These are phyloP conservation scores for Cystobasidium slooffiae DNA, from an alignment of 1,284 basidiomycete genomes.

Conservation along the genomic window DNA sequence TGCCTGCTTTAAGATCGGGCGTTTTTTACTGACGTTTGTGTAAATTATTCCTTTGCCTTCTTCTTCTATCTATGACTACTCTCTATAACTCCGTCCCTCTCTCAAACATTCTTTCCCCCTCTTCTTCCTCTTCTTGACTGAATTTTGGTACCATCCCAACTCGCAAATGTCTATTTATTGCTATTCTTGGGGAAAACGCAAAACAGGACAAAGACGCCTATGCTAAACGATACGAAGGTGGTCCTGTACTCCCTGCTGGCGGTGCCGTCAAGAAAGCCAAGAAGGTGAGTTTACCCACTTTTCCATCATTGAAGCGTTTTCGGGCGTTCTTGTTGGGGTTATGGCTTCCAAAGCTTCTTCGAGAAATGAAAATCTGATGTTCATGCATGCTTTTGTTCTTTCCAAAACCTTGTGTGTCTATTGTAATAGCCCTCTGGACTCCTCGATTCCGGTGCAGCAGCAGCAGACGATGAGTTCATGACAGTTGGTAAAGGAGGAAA, in stretches of 20 bases:
- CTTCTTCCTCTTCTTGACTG: too few species aligned
- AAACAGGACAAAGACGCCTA: constrained; percentile 84
- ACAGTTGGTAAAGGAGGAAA: constrained; percentile 92
- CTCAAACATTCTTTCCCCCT: too few species aligned
- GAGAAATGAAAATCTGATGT: background rate
- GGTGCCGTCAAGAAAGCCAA: constrained; percentile 59
- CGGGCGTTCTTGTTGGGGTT: too few species aligned
- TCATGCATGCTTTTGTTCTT: background rate
- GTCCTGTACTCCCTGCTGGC: constrained; percentile 58
- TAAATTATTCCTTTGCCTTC: background rate
- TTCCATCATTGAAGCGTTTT: too few species aligned
- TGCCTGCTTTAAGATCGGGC: background rate
- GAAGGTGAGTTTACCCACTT: constrained; percentile 48
- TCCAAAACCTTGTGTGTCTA: background rate
- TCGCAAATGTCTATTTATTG: too few species aligned
- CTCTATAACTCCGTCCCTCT: too few species aligned
- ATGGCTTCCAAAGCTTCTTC: too few species aligned
- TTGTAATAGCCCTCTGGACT: background rate
- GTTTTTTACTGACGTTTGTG: too few species aligned
- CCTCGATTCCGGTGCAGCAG: constrained; percentile 60
- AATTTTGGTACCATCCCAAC: too few species aligned
- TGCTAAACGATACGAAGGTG: constrained; percentile 68
- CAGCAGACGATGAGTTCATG: constrained; percentile 75
- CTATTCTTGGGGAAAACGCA: too few species aligned
- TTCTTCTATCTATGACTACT: too few species aligned